Base-by-base conservation (phyloP, 139 green algal species). In the Haematococcus sp. region DNA sequence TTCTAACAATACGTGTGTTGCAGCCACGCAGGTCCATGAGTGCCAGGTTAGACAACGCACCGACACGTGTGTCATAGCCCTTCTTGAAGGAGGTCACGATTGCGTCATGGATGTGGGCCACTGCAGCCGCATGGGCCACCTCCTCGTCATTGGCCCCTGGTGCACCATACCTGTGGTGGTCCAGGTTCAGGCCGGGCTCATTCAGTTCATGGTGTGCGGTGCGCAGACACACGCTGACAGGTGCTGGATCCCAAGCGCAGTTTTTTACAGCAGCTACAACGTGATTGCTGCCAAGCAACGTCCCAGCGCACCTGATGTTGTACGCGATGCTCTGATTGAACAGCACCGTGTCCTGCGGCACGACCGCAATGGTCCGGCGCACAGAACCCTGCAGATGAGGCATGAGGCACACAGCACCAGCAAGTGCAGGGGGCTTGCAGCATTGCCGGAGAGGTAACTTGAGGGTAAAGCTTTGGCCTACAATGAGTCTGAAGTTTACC, bases 271-370 rank as follows among this genome's bases (percentile, higher is more conserved):
- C 11, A 11, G 7, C 7, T 49, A 49, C 40, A 49, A 11, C 40
- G 11, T n/a, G n/a, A n/a, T n/a, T n/a, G n/a, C n/a, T n/a, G n/a
- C n/a, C n/a, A n/a, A n/a, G n/a, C n/a, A n/a, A n/a, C n/a, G n/a
- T n/a, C n/a, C n/a, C n/a, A 11, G 40, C 40, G 40, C 40, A 97
- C 44, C 73, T 74, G 32, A 97, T 95, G 78, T 97, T 97, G 83
- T 95, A 90, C 35, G 86, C 56, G n/a, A 97, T 88, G 35, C 84
- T 95, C 78, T 97, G 90, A 78, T 97, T 97, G 82, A 97, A 94
- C 56, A 95, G 82, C 13, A 97, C 92, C 0, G 83, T 91, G 77
- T 97, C 93, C 78, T 97, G 92, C 1, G 92, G 85, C 68, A 87
- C 84, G 17, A 86, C 81, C 1, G 32, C 77, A 15, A 92, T 85